A percentile compares a stretch with the other conserved stretches of the same genome.
phyloP scores from a whole-genome alignment of 2,329 filamentous ascomycete species.

The Ophiostoma piceae region DNA sequence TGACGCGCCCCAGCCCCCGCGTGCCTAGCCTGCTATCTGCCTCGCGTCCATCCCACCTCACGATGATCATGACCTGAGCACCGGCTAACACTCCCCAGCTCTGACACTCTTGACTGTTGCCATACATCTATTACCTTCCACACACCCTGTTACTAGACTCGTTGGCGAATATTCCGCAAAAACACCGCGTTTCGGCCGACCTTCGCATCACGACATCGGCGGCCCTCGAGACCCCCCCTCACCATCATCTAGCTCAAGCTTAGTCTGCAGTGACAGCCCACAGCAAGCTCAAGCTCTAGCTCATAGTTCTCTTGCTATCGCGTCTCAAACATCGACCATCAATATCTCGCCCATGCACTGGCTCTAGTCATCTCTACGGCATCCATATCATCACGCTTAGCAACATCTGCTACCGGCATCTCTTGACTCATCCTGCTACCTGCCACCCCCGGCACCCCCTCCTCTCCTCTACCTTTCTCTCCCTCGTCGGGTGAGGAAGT shows the following conservation, averaged over 20 bases:
- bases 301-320: slow-evolving; percentile 3
- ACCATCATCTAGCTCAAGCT: background rate
- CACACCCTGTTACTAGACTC: background rate
- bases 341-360: background rate
- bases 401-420: background rate
- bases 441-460: background rate
- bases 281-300: too few relatives aligned
- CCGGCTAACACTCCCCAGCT: background rate
- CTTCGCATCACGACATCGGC: slow-evolving; percentile 8
- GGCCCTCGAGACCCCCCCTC: background rate
- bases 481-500: slow-evolving; percentile 28
- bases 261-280: background rate
- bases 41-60: slow-evolving; percentile 9
- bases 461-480: slow-evolving; percentile 19
- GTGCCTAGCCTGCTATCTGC: background rate
- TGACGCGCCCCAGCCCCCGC: slow-evolving; percentile 8
- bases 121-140: background rate
- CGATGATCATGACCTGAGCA: background rate
- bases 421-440: background rate
- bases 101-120: background rate
- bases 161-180: background rate
- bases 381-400: slow-evolving; percentile 1
- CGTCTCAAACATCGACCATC: background rate
- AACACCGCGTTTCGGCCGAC: background rate
- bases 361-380: background rate